phyloP scores from a whole-genome alignment of 768 basidiomycete genomes.

The Tulasnella sp. region DNA sequence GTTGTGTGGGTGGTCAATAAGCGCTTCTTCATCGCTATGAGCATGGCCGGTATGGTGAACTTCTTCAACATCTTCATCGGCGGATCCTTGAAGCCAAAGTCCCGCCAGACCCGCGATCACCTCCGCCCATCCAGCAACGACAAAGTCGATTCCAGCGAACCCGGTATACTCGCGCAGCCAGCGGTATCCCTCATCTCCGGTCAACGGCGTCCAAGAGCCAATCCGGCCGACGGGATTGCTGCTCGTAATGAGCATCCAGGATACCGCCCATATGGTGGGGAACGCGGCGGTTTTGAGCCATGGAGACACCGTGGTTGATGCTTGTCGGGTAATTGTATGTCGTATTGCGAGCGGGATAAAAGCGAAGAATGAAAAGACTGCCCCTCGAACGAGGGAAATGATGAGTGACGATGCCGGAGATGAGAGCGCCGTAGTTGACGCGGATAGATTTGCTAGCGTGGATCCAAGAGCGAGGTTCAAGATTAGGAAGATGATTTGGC shows the following conservation, averaged over 20 bases:
- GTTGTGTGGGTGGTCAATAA: no score
- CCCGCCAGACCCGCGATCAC: constrained; percentile 42
- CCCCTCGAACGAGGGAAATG: background rate
- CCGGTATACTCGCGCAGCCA: constrained; percentile 62
- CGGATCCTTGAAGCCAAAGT: constrained; percentile 33
- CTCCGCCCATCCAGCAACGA: no score
- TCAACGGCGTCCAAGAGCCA: constrained; percentile 68
- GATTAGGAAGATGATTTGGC: constrained; percentile 1
- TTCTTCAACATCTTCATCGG: constrained; percentile 58
- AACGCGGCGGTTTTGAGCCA: constrained; percentile 22
- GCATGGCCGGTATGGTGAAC: no score
- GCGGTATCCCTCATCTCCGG: constrained; percentile 55
- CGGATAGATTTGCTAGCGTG: constrained; percentile 2
- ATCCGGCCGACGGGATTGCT: constrained; percentile 72
- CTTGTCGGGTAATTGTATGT: background rate
- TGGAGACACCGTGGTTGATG: background rate
- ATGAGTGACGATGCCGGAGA: background rate
- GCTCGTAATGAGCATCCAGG: constrained; percentile 59
- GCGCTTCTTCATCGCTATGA: no score
- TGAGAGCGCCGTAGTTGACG: constrained; percentile 20
- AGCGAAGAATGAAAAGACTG: background rate
- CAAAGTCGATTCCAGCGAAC: constrained; percentile 62
- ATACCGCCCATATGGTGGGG: constrained; percentile 29
- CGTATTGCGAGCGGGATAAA: background rate
- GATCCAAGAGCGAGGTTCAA: constrained; percentile 11